Evolutionary conservation across 192 early-diverging fungal species (phyloP).

Genomic region (Podila epigama): DNA sequence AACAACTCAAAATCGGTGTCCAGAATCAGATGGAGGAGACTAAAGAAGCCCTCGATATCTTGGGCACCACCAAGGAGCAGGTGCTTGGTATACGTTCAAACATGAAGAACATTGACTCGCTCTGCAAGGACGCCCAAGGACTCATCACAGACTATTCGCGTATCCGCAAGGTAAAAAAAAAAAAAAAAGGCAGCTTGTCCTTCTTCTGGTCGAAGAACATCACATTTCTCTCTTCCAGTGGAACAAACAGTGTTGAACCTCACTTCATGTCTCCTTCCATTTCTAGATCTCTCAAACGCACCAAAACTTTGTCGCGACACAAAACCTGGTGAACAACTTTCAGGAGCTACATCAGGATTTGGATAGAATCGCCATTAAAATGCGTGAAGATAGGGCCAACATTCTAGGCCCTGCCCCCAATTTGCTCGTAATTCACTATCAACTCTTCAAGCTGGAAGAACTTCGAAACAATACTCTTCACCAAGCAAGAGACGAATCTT

Average conservation of each 20-base stretch:
- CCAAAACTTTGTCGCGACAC: slow-evolving; percentile 93
- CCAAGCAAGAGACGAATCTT: slow-evolving; percentile 63
- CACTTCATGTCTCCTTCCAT: neutral
- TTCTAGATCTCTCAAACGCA: slow-evolving; percentile 87
- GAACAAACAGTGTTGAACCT: no score
- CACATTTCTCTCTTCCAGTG: no score
- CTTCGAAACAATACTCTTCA: slow-evolving; percentile 88
- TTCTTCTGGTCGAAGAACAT: no score
- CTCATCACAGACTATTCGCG: slow-evolving; percentile 90
- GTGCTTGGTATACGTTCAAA: slow-evolving; percentile 71
- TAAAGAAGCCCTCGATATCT: slow-evolving; percentile 86
- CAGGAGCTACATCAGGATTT: slow-evolving; percentile 87
- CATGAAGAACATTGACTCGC: slow-evolving; percentile 84
- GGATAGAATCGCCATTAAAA: slow-evolving; percentile 70
- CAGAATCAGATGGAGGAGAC: slow-evolving; percentile 92
- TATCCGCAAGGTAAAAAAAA: slow-evolving; percentile 77
- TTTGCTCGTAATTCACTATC: slow-evolving; percentile 87
- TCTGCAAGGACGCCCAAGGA: slow-evolving; percentile 85
- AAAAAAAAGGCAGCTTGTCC: neutral
- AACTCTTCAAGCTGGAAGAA: slow-evolving; percentile 85
- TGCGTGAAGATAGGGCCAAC: slow-evolving; percentile 71
- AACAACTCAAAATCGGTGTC: slow-evolving; percentile 94
- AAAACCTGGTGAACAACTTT: slow-evolving; percentile 87
- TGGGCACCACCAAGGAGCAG: slow-evolving; percentile 68
- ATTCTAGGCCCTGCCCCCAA: slow-evolving; percentile 77